phyloP scores from a whole-genome alignment of 192 early-diverging fungal species.

The Lobosporangium transversale region DNA sequence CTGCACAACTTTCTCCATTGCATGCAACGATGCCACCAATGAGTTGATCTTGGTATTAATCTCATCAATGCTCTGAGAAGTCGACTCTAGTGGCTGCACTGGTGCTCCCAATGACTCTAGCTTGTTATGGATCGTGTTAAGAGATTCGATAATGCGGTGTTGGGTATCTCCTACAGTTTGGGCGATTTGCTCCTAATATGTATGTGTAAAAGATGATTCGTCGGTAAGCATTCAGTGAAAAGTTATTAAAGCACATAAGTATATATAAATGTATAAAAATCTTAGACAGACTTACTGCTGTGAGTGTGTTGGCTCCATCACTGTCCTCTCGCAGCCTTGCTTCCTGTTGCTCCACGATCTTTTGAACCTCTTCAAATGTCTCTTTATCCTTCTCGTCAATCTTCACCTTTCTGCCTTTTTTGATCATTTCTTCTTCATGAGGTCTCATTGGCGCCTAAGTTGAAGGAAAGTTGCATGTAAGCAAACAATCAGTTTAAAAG shows the following conservation, averaged over 20 bases:
- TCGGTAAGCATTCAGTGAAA: not conserved
- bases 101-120: conserved; percentile 34
- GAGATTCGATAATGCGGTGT: conserved; percentile 44
- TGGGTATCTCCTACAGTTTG: conserved; percentile 26
- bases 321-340: conserved; percentile 27
- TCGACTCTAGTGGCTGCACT: conserved; percentile 28
- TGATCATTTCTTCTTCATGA: conserved; percentile 42
- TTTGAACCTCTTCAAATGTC: conserved; percentile 36
- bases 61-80: conserved; percentile 18
- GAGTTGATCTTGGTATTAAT: conserved; percentile 29
- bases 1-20: conserved; percentile 51
- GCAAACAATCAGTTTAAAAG: not conserved
- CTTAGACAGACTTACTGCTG: conserved; percentile 51
- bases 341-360: conserved; percentile 40
- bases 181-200: conserved; percentile 21
- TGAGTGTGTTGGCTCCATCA: conserved; percentile 15
- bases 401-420: conserved; percentile 26
- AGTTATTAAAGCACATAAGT: too few species aligned
- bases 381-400: conserved; percentile 30
- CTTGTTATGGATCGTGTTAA: conserved; percentile 50
- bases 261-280: too few species aligned
- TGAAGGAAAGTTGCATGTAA: not conserved
- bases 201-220: not conserved
- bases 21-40: conserved; percentile 39
- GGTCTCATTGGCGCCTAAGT: conserved; percentile 32